Base-by-base conservation (phyloP, 257 asterid species). In the Fraxinus anomala region DNA sequence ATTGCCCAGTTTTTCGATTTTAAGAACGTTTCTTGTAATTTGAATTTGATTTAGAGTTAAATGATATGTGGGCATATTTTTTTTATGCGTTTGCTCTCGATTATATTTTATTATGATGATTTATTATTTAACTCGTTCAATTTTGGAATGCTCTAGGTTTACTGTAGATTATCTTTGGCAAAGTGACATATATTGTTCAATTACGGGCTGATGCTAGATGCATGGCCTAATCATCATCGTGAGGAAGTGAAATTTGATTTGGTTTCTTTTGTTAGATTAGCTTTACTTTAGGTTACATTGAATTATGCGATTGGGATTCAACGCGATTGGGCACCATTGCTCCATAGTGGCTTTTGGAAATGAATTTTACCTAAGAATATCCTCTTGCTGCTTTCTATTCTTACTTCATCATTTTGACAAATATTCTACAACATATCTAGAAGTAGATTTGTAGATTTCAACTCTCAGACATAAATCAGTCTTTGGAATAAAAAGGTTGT, bases 191-290 rank as follows among this genome's bases (percentile, higher is more conserved):
- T 74, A 16, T 21, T 59, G 16, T 33, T 24, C 70, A 17, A 59
- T 34, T 7, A 3, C 16, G 14, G 16, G 14, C 5, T 74, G 71
- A 74, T 74, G 78, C 70, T 74, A 21, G 59, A 63, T 59, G 37
- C 56, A 26, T 59, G 71, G 33, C 69, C 36, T 12, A 34, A 61
- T 42, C n/a, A 23, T 11, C 13, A 30, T 72, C 54, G 23, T 24
- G 75, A 47, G 24, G 26, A 30, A 26, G 54, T 42, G 39, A 40
- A 42, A 40, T 33, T 33, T 19, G 28, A 21, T 23, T 23, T 42
- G 37, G 75, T n/a, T 40, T 70, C 31, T 70, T 8, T 37, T 21
- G 42, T n/a, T 39, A 70, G 11, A 21, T 56, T 56, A 56, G 12
- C 66, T 56, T 17, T 56, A 56, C 21, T 56, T 56, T 56, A 56